Evolutionary conservation across 805 yeast species (phyloP).

Genomic region (Peterozyma xylosa): DNA sequence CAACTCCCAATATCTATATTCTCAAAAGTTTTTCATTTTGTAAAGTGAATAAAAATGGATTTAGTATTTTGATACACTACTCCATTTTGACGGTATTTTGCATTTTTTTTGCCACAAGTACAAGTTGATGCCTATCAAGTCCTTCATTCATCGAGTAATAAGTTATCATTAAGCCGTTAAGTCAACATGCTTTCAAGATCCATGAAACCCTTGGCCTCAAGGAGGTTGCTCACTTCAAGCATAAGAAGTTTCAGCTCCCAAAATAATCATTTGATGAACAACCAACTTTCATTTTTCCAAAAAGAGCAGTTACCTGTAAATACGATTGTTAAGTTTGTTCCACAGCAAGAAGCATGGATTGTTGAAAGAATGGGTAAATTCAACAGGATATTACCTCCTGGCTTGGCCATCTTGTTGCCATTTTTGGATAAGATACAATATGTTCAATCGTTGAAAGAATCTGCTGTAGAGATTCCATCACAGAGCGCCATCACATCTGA

Average conservation of each 20-base stretch:
- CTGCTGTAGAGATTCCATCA: conserved; percentile 78
- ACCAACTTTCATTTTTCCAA: conserved; percentile 46
- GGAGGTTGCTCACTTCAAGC: too few species aligned
- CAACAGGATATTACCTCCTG: conserved; percentile 62
- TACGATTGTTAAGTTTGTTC: conserved; percentile 71
- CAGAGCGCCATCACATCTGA: conserved; percentile 84
- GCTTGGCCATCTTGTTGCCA: conserved; percentile 68
- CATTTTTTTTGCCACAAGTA: too few species aligned
- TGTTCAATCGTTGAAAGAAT: conserved; percentile 76
- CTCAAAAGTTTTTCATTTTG: neutral
- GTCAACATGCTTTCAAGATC: too few species aligned
- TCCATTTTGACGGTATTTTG: too few species aligned
- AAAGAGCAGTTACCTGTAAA: conserved; percentile 62
- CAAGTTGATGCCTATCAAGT: too few species aligned
- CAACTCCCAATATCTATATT: neutral
- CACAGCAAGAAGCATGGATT: conserved; percentile 87
- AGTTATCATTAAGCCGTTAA: too few species aligned
- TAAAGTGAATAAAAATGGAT: too few species aligned
- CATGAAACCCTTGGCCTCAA: too few species aligned
- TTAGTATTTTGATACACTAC: too few species aligned
- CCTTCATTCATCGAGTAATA: too few species aligned
- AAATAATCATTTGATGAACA: neutral
- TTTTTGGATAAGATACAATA: conserved; percentile 69
- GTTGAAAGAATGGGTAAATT: conserved; percentile 90
- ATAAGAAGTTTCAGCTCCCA: too few species aligned